Base-by-base conservation (phyloP, 2,329 filamentous ascomycete genomes). In the Zalaria sp. region DNA sequence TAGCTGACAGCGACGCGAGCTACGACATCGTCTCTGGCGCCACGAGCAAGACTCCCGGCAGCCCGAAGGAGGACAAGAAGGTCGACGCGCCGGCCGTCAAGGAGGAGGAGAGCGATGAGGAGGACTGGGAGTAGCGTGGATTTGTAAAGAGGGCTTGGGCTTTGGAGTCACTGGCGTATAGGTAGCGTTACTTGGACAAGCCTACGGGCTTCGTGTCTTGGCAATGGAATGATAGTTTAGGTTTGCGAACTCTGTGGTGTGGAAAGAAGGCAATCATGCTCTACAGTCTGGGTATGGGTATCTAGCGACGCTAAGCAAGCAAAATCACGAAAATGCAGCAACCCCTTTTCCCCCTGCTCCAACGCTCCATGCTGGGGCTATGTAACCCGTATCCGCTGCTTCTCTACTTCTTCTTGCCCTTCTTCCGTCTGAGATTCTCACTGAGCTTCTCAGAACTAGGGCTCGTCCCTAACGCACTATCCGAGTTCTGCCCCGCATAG, bases 1-100 rank as follows among this genome's bases (percentile, higher is more conserved):
- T 91, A 51, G 79, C 87, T 5, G 91, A 91, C 54, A 95, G 89
- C 58, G 91, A 98, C 53, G 85, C 85, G 11, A 94, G 87, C 65
- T 98, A 98, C 60, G 91, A 98, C 59, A 73, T 98, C 29, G 86
- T 98, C 3, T 68, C 65, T 37, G 82, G 83, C 5, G 79, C 81
- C 4, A 69, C 77, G 37, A 94, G 84, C 59, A 82, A 83, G 49
- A 81, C 86, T 11, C 82, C 86, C 1, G 72, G 74, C 4, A 79
- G 73, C 45, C 76, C 77, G 3, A 72, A 72, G 53, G 72, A 75
- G 43, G 64, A 59, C 45, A 66, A 67, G 52, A 69, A 55, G 43
- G 25, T 18, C n/a, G 44, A 47, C 4, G 37, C 27, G 31, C 37
- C 18, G 38, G n/a, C 26, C 6, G 32, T 44, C n/a, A 51, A 50